Base-by-base conservation (phyloP, 192 early-diverging fungal species). In the Glomus cerebriforme region DNA sequence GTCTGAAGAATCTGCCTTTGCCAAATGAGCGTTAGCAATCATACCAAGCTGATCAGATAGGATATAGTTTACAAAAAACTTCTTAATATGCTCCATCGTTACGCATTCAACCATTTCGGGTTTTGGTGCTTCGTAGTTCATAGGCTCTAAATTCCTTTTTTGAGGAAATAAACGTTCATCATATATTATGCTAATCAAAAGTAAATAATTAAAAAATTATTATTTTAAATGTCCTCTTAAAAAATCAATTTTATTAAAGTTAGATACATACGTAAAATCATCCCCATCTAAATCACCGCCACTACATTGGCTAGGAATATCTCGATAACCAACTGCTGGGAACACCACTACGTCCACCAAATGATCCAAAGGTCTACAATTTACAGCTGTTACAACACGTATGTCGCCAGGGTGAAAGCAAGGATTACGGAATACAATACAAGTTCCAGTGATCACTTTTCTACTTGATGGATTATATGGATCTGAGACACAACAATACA, bases 221-320 rank as follows among this genome's bases (percentile, higher is more conserved):
- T 34, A 67, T 10, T 47, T 4, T 15, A 12, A 2, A 62, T 17
- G 43, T 29, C 35, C 1, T 31, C 7, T 1, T 3, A 24, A 68
- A 26, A 13, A 32, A 45, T 4, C 13, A 54, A 31, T 35, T 5
- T 54, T 7, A 15, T 39, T 5, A 22, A 63, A 34, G 26, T 22
- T 26, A 2, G 2, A 58, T 39, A 66, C 85, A 80, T 83, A 92
- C 89, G 87, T 91, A 78, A 79, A 91, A 78, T 89, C 87, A 84
- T 95, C 94, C 26, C 94, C 94, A 77, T 95, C 94, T 8, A 95
- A 81, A 84, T 95, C 94, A 13, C 94, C 94, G 45, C 94, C 94
- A 73, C 87, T 87, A 73, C 93, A 92, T 90, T 91, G 91, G 59
- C 90, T 92, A 3, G 93, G 91, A 54, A 94, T 83, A 71, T 91